phyloP scores from a whole-genome alignment of 2,329 filamentous ascomycete species.

The Westerdykella sp. region DNA sequence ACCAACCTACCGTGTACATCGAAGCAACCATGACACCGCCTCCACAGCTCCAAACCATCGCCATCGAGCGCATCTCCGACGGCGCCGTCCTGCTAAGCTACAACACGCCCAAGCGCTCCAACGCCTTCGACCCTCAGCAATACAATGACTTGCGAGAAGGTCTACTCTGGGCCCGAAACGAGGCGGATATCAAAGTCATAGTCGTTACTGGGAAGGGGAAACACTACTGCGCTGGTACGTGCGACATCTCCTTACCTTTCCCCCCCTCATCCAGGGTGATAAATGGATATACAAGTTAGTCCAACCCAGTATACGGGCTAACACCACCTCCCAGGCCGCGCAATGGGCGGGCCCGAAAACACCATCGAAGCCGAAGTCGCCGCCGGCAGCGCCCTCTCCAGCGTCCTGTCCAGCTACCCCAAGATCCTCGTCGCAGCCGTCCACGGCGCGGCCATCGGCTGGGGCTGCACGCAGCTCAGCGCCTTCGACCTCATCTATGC shows the following conservation, averaged over 20 bases:
- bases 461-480: slow-evolving; percentile 15
- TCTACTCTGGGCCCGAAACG: slow-evolving; percentile 13
- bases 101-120: slow-evolving; percentile 12
- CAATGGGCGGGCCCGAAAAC: slow-evolving; percentile 9
- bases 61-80: slow-evolving; percentile 9
- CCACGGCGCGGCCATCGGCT: slow-evolving; percentile 15
- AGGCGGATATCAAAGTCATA: slow-evolving; percentile 9
- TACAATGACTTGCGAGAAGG: slow-evolving; percentile 11
- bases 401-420: slow-evolving; percentile 9
- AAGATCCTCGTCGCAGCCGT: slow-evolving; percentile 17
- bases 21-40: slow-evolving; percentile 6
- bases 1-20: too few species aligned
- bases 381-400: slow-evolving; percentile 9
- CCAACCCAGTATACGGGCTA: slow-evolving; percentile 11
- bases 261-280: too few species aligned
- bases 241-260: background rate
- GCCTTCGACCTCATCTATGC: slow-evolving; percentile 17
- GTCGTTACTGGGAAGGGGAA: slow-evolving; percentile 5
- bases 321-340: slow-evolving; percentile 12
- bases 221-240: background rate
- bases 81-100: slow-evolving; percentile 12
- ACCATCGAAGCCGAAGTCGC: slow-evolving; percentile 15
- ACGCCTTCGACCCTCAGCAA: slow-evolving; percentile 13
- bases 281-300: too few species aligned
- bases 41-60: slow-evolving; percentile 8